Conservation (phyloP, 176 grass and related monocot genomes). For the Bromus sterilis region DNA sequence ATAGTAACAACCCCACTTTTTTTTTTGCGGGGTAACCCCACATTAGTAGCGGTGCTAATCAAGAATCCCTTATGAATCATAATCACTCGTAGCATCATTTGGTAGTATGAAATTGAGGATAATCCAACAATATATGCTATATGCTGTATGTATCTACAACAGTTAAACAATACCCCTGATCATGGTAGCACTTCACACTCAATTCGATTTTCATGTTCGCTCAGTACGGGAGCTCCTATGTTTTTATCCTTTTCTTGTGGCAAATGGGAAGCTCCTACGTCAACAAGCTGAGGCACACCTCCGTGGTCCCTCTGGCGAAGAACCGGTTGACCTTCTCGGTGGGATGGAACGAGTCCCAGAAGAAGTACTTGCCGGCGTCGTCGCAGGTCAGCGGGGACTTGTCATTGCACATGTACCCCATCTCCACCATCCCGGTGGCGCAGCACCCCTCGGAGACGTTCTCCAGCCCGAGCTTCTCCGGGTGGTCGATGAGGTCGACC, state of each 20-base stretch:
- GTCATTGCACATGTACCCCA: slow-evolving; percentile 61
- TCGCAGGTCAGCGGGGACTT: slow-evolving; percentile 30
- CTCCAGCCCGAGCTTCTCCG: slow-evolving; percentile 48
- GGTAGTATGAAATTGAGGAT: too few relatives aligned
- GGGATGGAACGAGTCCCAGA: slow-evolving; percentile 90
- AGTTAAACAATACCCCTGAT: not conserved
- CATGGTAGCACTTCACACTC: too few relatives aligned
- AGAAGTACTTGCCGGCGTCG: slow-evolving; percentile 58
- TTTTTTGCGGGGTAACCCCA: too few relatives aligned
- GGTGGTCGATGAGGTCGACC: slow-evolving; percentile 45
- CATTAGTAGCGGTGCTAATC: too few relatives aligned
- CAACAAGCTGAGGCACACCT: not conserved
- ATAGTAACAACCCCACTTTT: too few relatives aligned
- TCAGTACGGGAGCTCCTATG: too few relatives aligned
- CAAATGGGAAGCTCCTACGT: too few relatives aligned
- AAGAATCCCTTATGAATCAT: too few relatives aligned
- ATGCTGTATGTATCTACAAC: not conserved
- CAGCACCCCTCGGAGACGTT: slow-evolving; percentile 80
- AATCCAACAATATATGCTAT: too few relatives aligned
- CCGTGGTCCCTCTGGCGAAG: slow-evolving; percentile 39
- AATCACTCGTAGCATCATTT: too few relatives aligned
- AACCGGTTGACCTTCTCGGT: slow-evolving; percentile 61
- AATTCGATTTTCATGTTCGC: not conserved
- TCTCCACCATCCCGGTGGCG: slow-evolving; percentile 57
- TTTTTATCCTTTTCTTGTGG: too few relatives aligned